Conservation (phyloP, 83 land plant species). For the Picea abies region DNA sequence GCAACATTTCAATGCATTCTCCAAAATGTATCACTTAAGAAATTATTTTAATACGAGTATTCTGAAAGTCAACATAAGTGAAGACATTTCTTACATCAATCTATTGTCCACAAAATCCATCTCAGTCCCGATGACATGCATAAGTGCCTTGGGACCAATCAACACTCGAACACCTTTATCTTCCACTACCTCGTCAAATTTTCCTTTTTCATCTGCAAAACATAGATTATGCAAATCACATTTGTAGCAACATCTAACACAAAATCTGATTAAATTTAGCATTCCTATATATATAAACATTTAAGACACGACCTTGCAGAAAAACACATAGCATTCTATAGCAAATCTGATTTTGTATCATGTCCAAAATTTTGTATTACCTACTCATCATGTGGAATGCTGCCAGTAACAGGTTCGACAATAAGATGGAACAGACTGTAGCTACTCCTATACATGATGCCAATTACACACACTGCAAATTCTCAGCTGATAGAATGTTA, state of each 20-base stretch:
- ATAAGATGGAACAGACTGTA: background rate
- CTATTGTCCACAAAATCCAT: conserved; percentile 78
- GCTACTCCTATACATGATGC: too few species aligned
- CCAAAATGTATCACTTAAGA: too few species aligned
- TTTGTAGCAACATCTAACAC: too few species aligned
- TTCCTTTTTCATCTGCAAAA: conserved; percentile 75
- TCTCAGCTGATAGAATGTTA: too few species aligned
- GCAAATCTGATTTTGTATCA: too few species aligned
- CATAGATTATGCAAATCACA: too few species aligned
- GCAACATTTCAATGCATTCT: too few species aligned
- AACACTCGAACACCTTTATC: too few species aligned
- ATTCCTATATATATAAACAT: background rate
- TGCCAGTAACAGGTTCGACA: background rate
- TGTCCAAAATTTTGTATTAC: background rate
- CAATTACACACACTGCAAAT: too few species aligned
- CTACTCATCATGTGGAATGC: background rate
- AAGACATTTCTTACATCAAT: too few species aligned
- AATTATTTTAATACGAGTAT: background rate
- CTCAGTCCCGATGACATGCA: conserved; percentile 94
- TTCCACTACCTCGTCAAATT: conserved; percentile 69
- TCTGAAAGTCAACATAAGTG: conserved; percentile 16
- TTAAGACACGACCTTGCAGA: background rate
- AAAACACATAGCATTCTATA: background rate
- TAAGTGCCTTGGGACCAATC: conserved; percentile 74
- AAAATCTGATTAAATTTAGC: background rate